phyloP scores from a whole-genome alignment of 2,329 filamentous ascomycete genomes.

The Colletotrichum simmondsii region DNA sequence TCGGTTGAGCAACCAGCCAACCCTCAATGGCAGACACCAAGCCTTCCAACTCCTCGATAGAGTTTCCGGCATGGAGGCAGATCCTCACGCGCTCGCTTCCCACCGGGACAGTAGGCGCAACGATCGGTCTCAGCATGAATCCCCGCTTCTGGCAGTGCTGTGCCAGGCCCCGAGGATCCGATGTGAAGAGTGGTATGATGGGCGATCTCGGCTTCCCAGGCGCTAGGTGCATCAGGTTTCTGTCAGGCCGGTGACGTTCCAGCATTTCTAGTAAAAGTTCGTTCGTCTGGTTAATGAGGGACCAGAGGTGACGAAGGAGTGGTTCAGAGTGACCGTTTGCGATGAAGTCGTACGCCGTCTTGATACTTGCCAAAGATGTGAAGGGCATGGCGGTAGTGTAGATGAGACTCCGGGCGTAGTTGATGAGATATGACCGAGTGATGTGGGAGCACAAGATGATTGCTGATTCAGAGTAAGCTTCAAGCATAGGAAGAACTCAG shows the following conservation, averaged over 20 bases:
- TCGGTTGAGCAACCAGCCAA: constrained; percentile 51
- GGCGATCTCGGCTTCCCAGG: constrained; percentile 61
- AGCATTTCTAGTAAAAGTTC: constrained; percentile 52
- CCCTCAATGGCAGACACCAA: constrained; percentile 58
- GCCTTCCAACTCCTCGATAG: constrained; percentile 63
- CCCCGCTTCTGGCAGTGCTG: constrained; percentile 67
- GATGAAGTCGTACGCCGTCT: constrained; percentile 68
- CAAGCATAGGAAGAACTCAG: background rate
- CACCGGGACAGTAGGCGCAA: constrained; percentile 73
- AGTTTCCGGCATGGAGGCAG: constrained; percentile 76
- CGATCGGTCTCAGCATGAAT: constrained; percentile 72
- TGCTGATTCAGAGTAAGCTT: constrained; percentile 36
- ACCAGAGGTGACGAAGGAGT: constrained; percentile 52
- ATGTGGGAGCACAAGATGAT: constrained; percentile 71
- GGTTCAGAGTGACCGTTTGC: constrained; percentile 56
- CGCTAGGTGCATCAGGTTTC: constrained; percentile 48
- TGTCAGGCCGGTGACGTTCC: constrained; percentile 23
- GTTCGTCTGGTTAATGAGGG: constrained; percentile 57
- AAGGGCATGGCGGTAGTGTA: constrained; percentile 78
- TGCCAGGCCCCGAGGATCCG: constrained; percentile 67
- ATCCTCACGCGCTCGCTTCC: constrained; percentile 73
- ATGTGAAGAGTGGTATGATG: constrained; percentile 72
- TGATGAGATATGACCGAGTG: constrained; percentile 74
- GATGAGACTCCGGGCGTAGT: constrained; percentile 80
- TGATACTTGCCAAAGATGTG: constrained; percentile 68